Evolutionary conservation across 176 grass and related monocot genomes (phyloP).

Genomic region (Chloris gayana): DNA sequence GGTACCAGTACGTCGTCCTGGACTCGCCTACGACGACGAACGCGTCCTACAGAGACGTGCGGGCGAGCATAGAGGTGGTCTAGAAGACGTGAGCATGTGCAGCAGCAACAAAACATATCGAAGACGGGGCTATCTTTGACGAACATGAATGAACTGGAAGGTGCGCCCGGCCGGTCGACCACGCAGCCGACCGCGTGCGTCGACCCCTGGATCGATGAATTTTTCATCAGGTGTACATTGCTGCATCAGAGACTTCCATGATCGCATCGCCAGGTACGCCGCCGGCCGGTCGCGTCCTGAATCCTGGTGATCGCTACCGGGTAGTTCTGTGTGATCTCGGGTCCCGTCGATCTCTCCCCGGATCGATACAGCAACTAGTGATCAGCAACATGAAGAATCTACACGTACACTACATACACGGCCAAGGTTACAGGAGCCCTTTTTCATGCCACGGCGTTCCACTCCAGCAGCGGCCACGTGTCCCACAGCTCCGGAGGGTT

Average conservation of each 20-base stretch:
- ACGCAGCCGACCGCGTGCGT: neutral
- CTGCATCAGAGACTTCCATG: neutral
- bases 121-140: neutral
- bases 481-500: slow-evolving; percentile 56
- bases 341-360: neutral
- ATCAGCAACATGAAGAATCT: neutral
- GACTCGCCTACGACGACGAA: neutral
- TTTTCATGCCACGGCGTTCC: slow-evolving; percentile 45
- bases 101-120: neutral
- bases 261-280: neutral
- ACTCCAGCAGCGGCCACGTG: slow-evolving; percentile 51
- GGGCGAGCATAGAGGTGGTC: neutral
- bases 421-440: neutral
- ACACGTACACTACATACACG: neutral
- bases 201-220: neutral
- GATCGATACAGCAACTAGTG: neutral
- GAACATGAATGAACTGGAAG: neutral
- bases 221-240: neutral
- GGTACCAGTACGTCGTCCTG: no score
- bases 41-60: neutral
- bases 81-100: neutral
- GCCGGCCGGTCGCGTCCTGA: slow-evolving; percentile 8
- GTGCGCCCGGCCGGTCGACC: neutral
- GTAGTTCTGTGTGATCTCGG: neutral
- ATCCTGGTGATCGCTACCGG: neutral